Conservation (phyloP, 208 protist species). For the Zelonia costaricensis region DNA sequence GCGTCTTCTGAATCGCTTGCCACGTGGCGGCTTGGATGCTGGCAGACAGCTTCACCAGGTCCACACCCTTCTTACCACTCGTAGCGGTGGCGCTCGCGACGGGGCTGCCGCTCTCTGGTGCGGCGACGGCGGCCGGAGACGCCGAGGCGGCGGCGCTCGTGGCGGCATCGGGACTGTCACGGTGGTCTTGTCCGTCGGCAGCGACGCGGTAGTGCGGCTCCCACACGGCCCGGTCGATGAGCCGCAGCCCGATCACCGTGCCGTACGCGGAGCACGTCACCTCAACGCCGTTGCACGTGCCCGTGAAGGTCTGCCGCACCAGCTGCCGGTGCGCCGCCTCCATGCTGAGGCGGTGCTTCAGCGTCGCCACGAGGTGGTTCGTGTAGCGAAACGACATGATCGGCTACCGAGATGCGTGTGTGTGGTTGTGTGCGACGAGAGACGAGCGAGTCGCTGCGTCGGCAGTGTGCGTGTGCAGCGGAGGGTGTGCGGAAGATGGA, state of each 20-base stretch:
- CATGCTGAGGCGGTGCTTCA: slow-evolving; percentile 82
- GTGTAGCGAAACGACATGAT: slow-evolving; percentile 90
- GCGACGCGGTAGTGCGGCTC: slow-evolving; percentile 55
- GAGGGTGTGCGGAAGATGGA: background rate
- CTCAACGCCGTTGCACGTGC: slow-evolving; percentile 72
- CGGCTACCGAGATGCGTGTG: background rate
- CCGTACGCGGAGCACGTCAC: slow-evolving; percentile 79
- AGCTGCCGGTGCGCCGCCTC: slow-evolving; percentile 69
- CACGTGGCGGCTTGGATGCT: slow-evolving; percentile 75
- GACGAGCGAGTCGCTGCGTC: no score
- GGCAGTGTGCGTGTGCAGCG: background rate
- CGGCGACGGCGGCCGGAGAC: background rate
- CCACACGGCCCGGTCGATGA: slow-evolving; percentile 56
- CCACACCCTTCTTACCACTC: slow-evolving; percentile 23
- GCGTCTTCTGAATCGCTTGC: slow-evolving; percentile 63
- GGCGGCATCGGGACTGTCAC: background rate
- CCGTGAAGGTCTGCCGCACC: slow-evolving; percentile 55
- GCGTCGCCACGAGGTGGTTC: slow-evolving; percentile 76
- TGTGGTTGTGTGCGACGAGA: background rate
- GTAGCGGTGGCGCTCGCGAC: background rate
- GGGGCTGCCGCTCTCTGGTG: background rate
- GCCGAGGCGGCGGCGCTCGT: background rate
- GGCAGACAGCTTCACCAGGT: slow-evolving; percentile 52
- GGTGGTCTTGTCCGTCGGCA: background rate
- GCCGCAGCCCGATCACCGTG: slow-evolving; percentile 56